A percentile compares a stretch with the other conserved stretches of the same genome.
Conservation (phyloP, 75 land plant genomes). For the Isoetes taiwanensis region DNA sequence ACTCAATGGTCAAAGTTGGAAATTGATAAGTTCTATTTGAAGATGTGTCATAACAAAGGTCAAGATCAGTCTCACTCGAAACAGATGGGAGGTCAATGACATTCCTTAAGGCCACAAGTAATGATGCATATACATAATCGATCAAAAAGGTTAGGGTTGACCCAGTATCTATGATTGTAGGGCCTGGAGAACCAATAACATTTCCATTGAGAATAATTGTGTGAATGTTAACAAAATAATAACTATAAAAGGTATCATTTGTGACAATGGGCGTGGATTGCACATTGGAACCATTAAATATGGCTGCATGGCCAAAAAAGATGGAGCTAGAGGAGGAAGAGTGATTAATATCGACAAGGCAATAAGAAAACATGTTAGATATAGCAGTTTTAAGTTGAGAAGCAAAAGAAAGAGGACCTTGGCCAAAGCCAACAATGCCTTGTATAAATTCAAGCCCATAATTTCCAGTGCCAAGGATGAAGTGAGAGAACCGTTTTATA, state of each 20-base stretch:
- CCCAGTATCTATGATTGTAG: constrained; percentile 1
- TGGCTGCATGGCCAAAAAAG: not conserved
- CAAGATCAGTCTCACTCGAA: too few relatives aligned
- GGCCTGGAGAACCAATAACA: not conserved
- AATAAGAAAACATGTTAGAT: not conserved
- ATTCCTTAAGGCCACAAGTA: not conserved
- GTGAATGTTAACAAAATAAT: not conserved
- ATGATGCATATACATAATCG: not conserved
- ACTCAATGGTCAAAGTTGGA: not conserved
- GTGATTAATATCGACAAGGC: not conserved
- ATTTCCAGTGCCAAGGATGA: not conserved
- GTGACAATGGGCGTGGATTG: not conserved
- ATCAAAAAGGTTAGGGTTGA: not conserved
- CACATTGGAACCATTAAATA: not conserved
- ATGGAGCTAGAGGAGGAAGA: not conserved
- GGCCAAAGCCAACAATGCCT: constrained; percentile 1
- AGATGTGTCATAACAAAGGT: not conserved
- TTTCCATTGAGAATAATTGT: not conserved
- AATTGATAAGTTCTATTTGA: not conserved
- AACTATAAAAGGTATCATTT: not conserved
- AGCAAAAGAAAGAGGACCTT: not conserved
- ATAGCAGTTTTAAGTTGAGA: not conserved
- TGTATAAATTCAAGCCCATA: not conserved
- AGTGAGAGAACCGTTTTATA: not conserved
- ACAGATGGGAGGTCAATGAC: not conserved